Percentiles rank a stretch among this genome's conserved stretches.
These are phyloP conservation scores for Nothophaeocryptopus gaeumannii DNA, from an alignment of 2,329 filamentous ascomycete species.

Conservation along the genomic window DNA sequence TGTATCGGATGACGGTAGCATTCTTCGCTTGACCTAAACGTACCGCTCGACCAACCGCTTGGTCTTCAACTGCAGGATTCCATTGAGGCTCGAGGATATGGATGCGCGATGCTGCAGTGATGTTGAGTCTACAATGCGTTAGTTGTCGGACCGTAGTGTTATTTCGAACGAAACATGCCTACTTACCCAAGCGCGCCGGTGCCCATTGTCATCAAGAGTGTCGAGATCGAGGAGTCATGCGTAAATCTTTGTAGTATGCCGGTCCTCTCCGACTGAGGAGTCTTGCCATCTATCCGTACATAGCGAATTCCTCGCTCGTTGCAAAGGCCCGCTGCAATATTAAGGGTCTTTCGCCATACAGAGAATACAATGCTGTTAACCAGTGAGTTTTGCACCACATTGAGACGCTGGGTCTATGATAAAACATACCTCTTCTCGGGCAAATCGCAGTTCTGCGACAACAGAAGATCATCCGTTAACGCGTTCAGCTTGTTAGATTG, in stretches of 20 bases:
- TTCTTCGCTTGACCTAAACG: conserved; percentile 14
- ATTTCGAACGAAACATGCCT: not conserved
- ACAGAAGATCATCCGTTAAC: too few species aligned
- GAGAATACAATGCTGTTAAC: too few species aligned
- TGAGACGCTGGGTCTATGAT: too few species aligned
- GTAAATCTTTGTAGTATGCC: conserved; percentile 9
- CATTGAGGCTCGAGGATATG: conserved; percentile 21
- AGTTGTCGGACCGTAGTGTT: too few species aligned
- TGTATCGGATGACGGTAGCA: conserved; percentile 17
- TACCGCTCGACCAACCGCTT: conserved; percentile 17
- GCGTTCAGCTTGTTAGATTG: too few species aligned
- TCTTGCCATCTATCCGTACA: too few species aligned
- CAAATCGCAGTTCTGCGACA: too few species aligned
- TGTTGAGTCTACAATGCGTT: conserved; percentile 7
- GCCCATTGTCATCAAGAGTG: conserved; percentile 13
- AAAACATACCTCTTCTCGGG: too few species aligned
- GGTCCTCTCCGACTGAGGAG: not conserved
- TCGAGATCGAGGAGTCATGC: conserved; percentile 2
- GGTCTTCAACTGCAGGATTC: conserved; percentile 19
- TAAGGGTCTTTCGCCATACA: too few species aligned
- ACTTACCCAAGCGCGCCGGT: conserved; percentile 13
- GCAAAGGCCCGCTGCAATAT: too few species aligned
- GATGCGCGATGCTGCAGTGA: conserved; percentile 13
- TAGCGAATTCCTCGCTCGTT: too few species aligned
- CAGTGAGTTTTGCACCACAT: too few species aligned